Percentiles rank a stretch among this genome's conserved stretches.
phyloP scores from a whole-genome alignment of 305 asterid species.

The Solanum hybrid region DNA sequence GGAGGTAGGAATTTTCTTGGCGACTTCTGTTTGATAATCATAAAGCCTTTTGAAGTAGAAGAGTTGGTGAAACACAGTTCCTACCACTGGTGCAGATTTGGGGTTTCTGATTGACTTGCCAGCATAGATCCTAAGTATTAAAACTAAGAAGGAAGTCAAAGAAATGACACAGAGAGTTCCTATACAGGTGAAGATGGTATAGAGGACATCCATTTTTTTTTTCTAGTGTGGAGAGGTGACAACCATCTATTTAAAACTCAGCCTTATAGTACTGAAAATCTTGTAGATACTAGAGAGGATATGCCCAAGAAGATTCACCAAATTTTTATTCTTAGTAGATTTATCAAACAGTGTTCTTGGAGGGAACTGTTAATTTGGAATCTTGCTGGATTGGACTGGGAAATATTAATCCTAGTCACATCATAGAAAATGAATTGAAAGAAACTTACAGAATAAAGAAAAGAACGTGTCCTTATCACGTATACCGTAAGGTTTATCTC shows the following conservation, averaged over 20 bases:
- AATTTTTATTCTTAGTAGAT: not conserved
- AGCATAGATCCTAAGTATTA: slow-evolving; percentile 21
- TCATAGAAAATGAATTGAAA: not conserved
- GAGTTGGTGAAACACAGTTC: slow-evolving; percentile 56
- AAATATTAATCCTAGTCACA: not conserved
- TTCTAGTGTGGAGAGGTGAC: not conserved
- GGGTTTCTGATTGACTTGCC: slow-evolving; percentile 38
- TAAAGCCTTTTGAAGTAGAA: slow-evolving; percentile 42
- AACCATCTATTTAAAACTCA: not conserved
- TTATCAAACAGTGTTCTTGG: not conserved
- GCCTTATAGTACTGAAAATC: not conserved
- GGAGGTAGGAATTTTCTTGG: slow-evolving; percentile 29
- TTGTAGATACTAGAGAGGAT: not conserved
- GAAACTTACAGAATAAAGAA: not conserved
- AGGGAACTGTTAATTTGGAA: not conserved
- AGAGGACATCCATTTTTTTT: slow-evolving; percentile 26
- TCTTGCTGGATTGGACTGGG: not conserved
- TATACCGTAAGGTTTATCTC: not conserved
- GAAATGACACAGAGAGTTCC: slow-evolving; percentile 14
- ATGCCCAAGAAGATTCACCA: not conserved
- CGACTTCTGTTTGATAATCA: slow-evolving; percentile 38
- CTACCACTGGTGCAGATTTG: slow-evolving; percentile 48
- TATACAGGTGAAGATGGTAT: slow-evolving; percentile 14
- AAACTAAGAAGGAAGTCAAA: slow-evolving; percentile 17
- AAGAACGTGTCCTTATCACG: not conserved